These are phyloP conservation scores for rapeseed (Brassica napus) DNA, from an alignment of 345 rosid species.

Conservation along the genomic window Da-Ae NC_063440.1:25855501-25856000, in stretches of 20 bases:
- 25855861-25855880: slow-evolving; percentile 20
- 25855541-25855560: no score
- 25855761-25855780: no score
- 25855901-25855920: slow-evolving; percentile 18
- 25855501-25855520: no score
- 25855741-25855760: no score
- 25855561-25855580: not conserved
- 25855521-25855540: no score
- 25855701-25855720: slow-evolving; percentile 8
- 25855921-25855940: no score
- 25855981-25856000: no score
- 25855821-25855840: slow-evolving; percentile 32
- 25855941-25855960: no score
- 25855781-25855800: no score
- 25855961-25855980: no score
- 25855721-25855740: slow-evolving; percentile 1
- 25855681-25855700: no score
- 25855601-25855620: not conserved
- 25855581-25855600: not conserved
- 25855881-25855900: slow-evolving; percentile 30
- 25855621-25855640: slow-evolving; percentile 22
- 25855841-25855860: slow-evolving; percentile 37
- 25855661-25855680: not conserved
- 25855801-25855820: not conserved
- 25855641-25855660: slow-evolving; percentile 20